Conservation (phyloP, 1,284 basidiomycete species). For the Moniliophthora roreri region DNA sequence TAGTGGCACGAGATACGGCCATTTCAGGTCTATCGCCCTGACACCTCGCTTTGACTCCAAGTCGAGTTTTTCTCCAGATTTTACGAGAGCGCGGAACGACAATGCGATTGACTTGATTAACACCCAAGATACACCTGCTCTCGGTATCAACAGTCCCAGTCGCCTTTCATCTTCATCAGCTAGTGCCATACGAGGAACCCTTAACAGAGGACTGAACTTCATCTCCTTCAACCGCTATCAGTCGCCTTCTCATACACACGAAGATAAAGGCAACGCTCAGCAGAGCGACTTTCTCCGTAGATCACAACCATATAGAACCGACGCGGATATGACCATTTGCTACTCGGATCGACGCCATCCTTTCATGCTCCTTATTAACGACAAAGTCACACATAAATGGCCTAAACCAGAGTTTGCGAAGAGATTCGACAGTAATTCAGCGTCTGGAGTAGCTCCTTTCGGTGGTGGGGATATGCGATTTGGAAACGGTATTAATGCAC, state of each 20-base stretch:
- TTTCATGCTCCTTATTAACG: not conserved
- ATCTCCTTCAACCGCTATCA: not conserved
- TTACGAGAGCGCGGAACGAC: no score
- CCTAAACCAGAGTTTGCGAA: constrained; percentile 42
- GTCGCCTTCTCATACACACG: not conserved
- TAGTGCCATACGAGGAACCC: not conserved
- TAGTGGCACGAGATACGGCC: no score
- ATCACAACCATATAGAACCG: not conserved
- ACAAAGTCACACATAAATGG: constrained; percentile 56
- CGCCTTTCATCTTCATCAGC: no score
- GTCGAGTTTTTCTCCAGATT: no score
- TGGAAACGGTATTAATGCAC: constrained; percentile 18
- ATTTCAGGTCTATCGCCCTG: no score
- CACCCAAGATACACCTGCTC: no score
- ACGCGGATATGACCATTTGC: not conserved
- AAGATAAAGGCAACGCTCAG: not conserved
- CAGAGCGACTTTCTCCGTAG: not conserved
- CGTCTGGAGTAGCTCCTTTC: constrained; percentile 10
- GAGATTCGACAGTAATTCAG: constrained; percentile 16
- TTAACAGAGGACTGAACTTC: not conserved
- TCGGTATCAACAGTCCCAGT: no score
- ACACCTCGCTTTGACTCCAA: no score
- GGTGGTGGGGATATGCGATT: constrained; percentile 18
- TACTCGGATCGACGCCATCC: not conserved
- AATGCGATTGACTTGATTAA: no score